Evolutionary conservation across 768 basidiomycete species (phyloP).

Genomic region (Amanita inopinata): DNA sequence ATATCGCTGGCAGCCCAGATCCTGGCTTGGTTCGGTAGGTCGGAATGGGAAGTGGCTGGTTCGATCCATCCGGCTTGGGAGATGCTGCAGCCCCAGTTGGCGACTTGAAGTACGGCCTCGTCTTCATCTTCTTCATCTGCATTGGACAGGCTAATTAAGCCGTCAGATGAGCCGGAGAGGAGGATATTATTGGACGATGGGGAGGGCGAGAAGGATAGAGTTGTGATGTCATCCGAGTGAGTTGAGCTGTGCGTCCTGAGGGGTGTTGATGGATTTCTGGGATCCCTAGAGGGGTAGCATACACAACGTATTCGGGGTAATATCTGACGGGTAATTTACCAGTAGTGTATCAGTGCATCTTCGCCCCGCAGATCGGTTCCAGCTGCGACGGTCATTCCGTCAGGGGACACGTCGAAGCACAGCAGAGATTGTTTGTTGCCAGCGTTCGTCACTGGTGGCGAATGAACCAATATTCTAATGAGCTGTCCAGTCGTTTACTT

Average conservation of each 20-base stretch:
- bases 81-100: conserved; percentile 80
- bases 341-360: conserved; percentile 78
- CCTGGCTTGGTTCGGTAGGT: conserved; percentile 15
- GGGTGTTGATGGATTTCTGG: conserved; percentile 62
- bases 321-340: conserved; percentile 33
- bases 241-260: conserved; percentile 74
- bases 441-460: conserved; percentile 35
- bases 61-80: conserved; percentile 71
- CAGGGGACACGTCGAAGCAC: conserved; percentile 59
- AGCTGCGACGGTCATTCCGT: conserved; percentile 67
- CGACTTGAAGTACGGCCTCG: conserved; percentile 70
- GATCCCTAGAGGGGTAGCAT: conserved; percentile 50
- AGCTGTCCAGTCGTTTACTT: not conserved
- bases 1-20: conserved; percentile 91
- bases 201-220: conserved; percentile 42
- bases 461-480: conserved; percentile 4
- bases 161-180: conserved; percentile 81
- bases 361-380: conserved; percentile 77
- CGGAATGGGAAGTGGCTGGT: conserved; percentile 15
- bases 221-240: conserved; percentile 90
- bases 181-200: conserved; percentile 29
- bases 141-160: conserved; percentile 65
- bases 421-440: conserved; percentile 38
- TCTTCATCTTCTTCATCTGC: conserved; percentile 78
- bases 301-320: not conserved